phyloP scores from a whole-genome alignment of 192 early-diverging fungal species.

The Linnemannia elongata region DNA sequence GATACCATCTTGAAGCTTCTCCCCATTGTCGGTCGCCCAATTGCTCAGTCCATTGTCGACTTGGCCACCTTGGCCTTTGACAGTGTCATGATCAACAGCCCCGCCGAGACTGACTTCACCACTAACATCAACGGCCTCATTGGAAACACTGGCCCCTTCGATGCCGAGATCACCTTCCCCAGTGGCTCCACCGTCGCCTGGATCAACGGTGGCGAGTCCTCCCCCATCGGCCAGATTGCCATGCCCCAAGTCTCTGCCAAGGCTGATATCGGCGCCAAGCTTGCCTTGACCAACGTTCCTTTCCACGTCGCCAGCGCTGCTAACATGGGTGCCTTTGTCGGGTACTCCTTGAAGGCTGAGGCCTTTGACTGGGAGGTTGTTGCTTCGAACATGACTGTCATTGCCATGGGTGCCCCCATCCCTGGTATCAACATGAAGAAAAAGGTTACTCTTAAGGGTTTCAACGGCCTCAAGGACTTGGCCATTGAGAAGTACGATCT shows the following conservation, averaged over 20 bases:
- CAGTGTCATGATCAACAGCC: slow-evolving; percentile 54
- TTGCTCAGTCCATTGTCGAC: slow-evolving; percentile 67
- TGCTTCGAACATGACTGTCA: slow-evolving; percentile 62
- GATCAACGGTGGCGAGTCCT: slow-evolving; percentile 39
- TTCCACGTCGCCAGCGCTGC: slow-evolving; percentile 56
- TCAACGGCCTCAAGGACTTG: slow-evolving; percentile 60
- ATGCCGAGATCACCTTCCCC: slow-evolving; percentile 58
- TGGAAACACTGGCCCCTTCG: slow-evolving; percentile 51
- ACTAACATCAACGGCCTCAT: slow-evolving; percentile 56
- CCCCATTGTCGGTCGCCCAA: slow-evolving; percentile 66
- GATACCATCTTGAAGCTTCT: slow-evolving; percentile 62
- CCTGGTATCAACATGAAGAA: slow-evolving; percentile 63
- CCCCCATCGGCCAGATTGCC: slow-evolving; percentile 58
- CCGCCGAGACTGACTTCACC: slow-evolving; percentile 50
- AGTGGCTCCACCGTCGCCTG: slow-evolving; percentile 57
- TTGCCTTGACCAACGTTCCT: slow-evolving; percentile 57
- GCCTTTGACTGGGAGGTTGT: slow-evolving; percentile 64
- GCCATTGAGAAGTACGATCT: slow-evolving; percentile 62
- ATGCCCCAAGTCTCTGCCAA: slow-evolving; percentile 61
- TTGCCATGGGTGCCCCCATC: slow-evolving; percentile 66
- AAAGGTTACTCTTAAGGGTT: slow-evolving; percentile 61
- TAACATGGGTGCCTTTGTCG: slow-evolving; percentile 66
- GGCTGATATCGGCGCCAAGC: slow-evolving; percentile 63
- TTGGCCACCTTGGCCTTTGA: slow-evolving; percentile 43
- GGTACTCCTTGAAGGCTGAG: slow-evolving; percentile 61